These are phyloP conservation scores for Mortierella sp. DNA, from an alignment of 371 early-diverging fungal species.

Conservation along the genomic window DNA sequence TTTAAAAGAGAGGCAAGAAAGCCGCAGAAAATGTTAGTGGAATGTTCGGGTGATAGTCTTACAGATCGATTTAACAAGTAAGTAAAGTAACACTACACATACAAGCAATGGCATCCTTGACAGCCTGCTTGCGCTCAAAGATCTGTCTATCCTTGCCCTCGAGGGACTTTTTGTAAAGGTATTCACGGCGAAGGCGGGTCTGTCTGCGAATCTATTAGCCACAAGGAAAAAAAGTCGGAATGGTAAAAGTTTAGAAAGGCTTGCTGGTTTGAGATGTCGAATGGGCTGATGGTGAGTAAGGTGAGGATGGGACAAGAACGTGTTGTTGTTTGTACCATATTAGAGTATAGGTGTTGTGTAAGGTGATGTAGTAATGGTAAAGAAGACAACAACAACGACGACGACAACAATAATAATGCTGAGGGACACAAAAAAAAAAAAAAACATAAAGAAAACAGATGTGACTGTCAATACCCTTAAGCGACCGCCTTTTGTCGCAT, in stretches of 20 bases:
- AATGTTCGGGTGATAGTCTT: too few species aligned
- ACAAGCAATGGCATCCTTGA: slow-evolving; percentile 94
- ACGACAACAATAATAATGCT: neutral
- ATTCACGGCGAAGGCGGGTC: slow-evolving; percentile 91
- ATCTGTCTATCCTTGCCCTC: slow-evolving; percentile 92
- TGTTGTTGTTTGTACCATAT: neutral
- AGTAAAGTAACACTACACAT: slow-evolving; percentile 18
- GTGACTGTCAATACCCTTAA: slow-evolving; percentile 39
- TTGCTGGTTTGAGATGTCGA: neutral
- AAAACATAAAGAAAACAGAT: slow-evolving; percentile 15
- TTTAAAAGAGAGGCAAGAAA: neutral
- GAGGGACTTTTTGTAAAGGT: slow-evolving; percentile 94
- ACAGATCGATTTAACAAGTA: neutral
- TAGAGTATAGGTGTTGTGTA: slow-evolving; percentile 3
- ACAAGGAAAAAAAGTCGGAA: neutral
- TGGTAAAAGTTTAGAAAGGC: neutral
- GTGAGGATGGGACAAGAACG: neutral
- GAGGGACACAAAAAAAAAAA: slow-evolving; percentile 18
- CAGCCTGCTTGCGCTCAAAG: slow-evolving; percentile 92
- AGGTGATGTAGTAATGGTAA: slow-evolving; percentile 1
- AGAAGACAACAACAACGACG: neutral
- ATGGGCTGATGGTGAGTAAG: neutral
- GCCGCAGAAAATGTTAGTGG: neutral
- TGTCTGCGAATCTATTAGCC: slow-evolving; percentile 81
- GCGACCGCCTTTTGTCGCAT: neutral